phyloP scores from a whole-genome alignment of 140 eudicot genomes.

The Oenanthe javanica region DNA sequence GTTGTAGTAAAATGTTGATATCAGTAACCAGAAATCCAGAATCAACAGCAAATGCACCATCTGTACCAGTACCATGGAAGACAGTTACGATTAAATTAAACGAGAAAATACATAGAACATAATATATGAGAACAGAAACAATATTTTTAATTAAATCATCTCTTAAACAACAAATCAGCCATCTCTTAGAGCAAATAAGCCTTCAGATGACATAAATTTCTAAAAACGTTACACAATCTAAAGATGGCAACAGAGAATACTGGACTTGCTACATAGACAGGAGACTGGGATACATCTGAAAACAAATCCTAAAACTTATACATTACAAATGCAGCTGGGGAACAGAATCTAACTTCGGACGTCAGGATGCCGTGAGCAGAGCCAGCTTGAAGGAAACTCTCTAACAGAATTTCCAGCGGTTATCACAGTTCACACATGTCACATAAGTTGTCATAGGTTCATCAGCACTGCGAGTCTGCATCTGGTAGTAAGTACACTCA shows the following conservation, averaged over 20 bases:
- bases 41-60: too few species aligned
- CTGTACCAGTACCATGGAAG: not conserved
- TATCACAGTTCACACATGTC: slow-evolving; percentile 86
- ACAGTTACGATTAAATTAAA: not conserved
- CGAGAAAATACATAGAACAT: not conserved
- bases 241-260: not conserved
- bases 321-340: not conserved
- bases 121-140: not conserved
- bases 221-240: not conserved
- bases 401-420: slow-evolving; percentile 93
- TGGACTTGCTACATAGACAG: slow-evolving; percentile 3
- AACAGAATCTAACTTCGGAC: not conserved
- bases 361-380: not conserved
- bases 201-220: not conserved
- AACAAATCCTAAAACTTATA: not conserved
- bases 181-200: not conserved
- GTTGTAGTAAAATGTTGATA: too few species aligned
- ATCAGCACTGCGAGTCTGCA: slow-evolving; percentile 98
- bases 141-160: slow-evolving; percentile 9
- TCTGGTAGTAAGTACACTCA: slow-evolving; percentile 75
- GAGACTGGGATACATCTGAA: not conserved
- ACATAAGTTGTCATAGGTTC: slow-evolving; percentile 98
- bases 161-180: slow-evolving; percentile 14
- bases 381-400: not conserved
- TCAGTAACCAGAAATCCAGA: too few species aligned